Evolutionary conservation across 192 early-diverging fungal genomes (phyloP).

Genomic region (Haplosporangium gracile): DNA sequence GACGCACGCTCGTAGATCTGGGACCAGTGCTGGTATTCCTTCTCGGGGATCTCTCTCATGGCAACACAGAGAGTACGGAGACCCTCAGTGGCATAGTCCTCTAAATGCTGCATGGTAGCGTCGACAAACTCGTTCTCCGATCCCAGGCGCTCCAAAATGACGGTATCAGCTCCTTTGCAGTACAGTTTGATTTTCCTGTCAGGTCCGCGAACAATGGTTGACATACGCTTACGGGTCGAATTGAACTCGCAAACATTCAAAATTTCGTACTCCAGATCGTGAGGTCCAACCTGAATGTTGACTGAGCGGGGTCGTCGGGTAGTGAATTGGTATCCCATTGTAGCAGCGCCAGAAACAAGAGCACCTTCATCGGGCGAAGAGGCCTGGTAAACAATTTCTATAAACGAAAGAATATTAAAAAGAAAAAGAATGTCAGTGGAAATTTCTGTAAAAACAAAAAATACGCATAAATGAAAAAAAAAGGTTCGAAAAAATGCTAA

Average conservation of each 20-base stretch:
- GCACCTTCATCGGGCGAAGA: conserved; percentile 98
- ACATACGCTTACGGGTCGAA: conserved; percentile 99
- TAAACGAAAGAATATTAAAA: not conserved
- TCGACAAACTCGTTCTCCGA: conserved; percentile 80
- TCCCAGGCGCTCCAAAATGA: conserved; percentile 92
- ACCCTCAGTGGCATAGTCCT: conserved; percentile 97
- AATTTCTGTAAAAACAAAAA: not conserved
- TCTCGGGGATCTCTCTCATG: conserved; percentile 90
- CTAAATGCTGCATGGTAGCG: conserved; percentile 79
- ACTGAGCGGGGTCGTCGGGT: conserved; percentile 73
- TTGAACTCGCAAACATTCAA: conserved; percentile 99
- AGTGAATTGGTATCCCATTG: conserved; percentile 76
- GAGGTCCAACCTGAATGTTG: conserved; percentile 58
- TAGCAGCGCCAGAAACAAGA: conserved; percentile 82
- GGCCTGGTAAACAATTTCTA: conserved; percentile 92
- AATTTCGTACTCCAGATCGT: conserved; percentile 85
- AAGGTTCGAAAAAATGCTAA: not conserved
- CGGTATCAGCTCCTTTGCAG: conserved; percentile 98
- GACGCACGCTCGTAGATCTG: conserved; percentile 88
- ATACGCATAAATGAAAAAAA: not conserved
- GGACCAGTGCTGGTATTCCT: conserved; percentile 90
- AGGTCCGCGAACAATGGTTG: conserved; percentile 87
- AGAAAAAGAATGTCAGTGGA: not conserved
- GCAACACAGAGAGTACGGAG: conserved; percentile 96
- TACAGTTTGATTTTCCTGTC: conserved; percentile 91